Evolutionary conservation across 2,329 filamentous ascomycete species (phyloP).

Genomic region (Penicillium hordei): DNA sequence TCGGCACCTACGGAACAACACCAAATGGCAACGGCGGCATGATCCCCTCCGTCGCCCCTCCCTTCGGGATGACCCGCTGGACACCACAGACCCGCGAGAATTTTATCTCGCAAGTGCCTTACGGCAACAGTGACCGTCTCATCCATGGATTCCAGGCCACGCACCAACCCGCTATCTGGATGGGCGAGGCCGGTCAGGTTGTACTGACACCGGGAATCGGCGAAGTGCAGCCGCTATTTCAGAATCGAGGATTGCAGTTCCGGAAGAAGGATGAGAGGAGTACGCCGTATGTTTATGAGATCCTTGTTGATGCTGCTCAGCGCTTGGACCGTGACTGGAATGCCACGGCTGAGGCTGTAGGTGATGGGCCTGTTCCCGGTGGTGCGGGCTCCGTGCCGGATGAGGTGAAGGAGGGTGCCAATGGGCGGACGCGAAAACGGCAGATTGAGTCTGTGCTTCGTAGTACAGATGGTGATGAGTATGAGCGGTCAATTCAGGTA

Average conservation of each 20-base stretch:
- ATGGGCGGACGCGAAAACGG: conserved; percentile 39
- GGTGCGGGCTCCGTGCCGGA: conserved; percentile 42
- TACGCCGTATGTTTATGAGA: conserved; percentile 50
- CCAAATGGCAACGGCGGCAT: conserved; percentile 27
- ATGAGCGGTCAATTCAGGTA: conserved; percentile 17
- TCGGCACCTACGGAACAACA: conserved; percentile 21
- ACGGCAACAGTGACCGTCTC: conserved; percentile 45
- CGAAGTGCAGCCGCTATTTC: conserved; percentile 36
- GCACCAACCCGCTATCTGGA: conserved; percentile 55
- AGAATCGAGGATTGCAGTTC: conserved; percentile 45
- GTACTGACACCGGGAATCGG: conserved; percentile 45
- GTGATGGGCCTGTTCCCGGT: conserved; percentile 41
- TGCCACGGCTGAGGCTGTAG: conserved; percentile 35
- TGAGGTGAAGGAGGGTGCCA: conserved; percentile 41
- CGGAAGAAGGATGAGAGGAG: conserved; percentile 46
- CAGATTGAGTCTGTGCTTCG: conserved; percentile 8
- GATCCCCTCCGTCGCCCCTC: conserved; percentile 25
- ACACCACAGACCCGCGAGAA: conserved; percentile 52
- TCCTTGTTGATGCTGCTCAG: conserved; percentile 42
- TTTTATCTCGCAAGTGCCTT: conserved; percentile 52
- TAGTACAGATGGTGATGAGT: background rate
- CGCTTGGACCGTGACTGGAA: conserved; percentile 37
- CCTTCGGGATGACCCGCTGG: conserved; percentile 54
- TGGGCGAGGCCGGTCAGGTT: conserved; percentile 52
- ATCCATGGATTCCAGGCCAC: conserved; percentile 54